phyloP scores from a whole-genome alignment of 352 stramenopile species.

The Pythium volutum region DNA sequence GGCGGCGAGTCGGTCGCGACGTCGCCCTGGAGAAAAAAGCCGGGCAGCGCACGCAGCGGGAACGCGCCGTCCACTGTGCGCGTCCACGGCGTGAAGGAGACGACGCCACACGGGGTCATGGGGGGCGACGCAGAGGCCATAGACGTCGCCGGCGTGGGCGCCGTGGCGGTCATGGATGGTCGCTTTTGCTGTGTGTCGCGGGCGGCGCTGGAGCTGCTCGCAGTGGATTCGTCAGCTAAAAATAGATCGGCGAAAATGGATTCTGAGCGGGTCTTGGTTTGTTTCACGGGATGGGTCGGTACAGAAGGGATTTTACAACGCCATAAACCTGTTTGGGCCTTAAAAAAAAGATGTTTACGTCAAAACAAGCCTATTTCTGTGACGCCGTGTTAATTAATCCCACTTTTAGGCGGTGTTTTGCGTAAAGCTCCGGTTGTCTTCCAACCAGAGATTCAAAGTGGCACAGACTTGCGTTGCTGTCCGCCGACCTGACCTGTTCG shows the following conservation, averaged over 20 bases:
- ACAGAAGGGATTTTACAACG: no score
- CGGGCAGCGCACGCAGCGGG: constrained; percentile 21
- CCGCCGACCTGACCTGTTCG: no score
- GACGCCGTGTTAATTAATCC: constrained; percentile 1
- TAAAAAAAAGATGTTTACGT: background rate
- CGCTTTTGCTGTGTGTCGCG: no score
- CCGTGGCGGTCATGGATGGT: background rate
- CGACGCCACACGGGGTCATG: background rate
- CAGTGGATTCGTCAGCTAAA: no score
- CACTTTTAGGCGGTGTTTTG: background rate
- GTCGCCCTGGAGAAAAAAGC: constrained; percentile 45
- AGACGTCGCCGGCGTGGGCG: background rate
- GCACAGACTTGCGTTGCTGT: no score
- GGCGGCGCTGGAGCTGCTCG: no score
- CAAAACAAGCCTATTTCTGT: no score
- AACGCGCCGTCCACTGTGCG: constrained; percentile 5
- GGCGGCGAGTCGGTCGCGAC: constrained; percentile 31
- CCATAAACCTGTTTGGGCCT: no score
- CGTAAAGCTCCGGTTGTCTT: no score
- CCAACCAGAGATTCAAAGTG: background rate
- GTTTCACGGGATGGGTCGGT: no score
- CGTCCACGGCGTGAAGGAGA: constrained; percentile 12
- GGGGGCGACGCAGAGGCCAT: background rate
- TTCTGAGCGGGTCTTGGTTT: no score
- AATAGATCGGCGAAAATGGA: no score